Base-by-base conservation (phyloP, 768 basidiomycete species). In the Mycena galericulata region DNA sequence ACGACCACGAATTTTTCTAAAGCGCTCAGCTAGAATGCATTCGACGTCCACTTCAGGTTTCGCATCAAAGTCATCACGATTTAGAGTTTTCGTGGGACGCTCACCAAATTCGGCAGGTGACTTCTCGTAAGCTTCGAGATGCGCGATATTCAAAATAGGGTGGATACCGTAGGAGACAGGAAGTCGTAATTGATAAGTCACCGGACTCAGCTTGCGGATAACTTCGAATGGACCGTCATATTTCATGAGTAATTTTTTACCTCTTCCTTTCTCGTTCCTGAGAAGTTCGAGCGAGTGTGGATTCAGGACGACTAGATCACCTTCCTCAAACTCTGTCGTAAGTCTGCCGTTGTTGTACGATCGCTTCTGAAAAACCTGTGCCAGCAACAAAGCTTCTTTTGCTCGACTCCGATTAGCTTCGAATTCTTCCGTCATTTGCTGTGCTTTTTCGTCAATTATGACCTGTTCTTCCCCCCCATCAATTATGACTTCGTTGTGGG, bases 31-130 rank as follows among this genome's bases (percentile, higher is more conserved):
- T 0, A 78, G 32, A 56, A 78, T 76, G 11, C 20, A 38, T 57
- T 77, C 73, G 15, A 78, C 67, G 47, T 78, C 73, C 12, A 50
- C 56, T 60, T 78, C 76, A 15, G 69, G 70, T 14, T 10, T 56
- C 47, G 22, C 69, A 30, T 43, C 55, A 43, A 56, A 68, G 30
- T 40, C 64, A 59, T 59, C 67, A 50, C 53, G 62, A 26, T 45
- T 57, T 22, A 63, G 36, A n/a, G n/a, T n/a, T n/a, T n/a, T n/a
- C n/a, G n/a, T n/a, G n/a, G n/a, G n/a, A n/a, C n/a, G n/a, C n/a
- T n/a, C n/a, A n/a, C n/a, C n/a, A 34, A 74, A 66, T 62, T 69
- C 56, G 1, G 17, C 8, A 7, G 72, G 72, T 3, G 72, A 75
- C 22, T 46, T 30, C 6, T 63, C 26, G 60, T 76, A 78, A 17